Conservation (phyloP, 306 rosid species). For the Macrotyloma uniflorum region DNA sequence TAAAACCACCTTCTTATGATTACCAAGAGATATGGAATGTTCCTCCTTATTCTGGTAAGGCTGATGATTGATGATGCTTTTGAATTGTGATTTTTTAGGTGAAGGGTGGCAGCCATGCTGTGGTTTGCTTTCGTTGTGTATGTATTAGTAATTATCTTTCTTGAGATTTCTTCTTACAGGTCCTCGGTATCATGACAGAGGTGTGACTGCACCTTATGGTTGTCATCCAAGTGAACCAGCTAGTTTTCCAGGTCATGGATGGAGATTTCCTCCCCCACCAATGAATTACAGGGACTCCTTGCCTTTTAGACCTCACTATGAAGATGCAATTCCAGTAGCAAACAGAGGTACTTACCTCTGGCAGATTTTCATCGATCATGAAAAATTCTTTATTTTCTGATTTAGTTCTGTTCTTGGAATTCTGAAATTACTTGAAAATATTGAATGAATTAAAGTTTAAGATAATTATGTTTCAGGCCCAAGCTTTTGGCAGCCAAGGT, state of each 20-base stretch:
- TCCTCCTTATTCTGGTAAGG: constrained; percentile 67
- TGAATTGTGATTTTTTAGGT: constrained; percentile 4
- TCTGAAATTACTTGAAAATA: neutral
- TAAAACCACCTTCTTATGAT: constrained; percentile 66
- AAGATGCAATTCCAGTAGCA: constrained; percentile 76
- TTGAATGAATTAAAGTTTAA: constrained; percentile 14
- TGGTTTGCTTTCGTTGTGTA: constrained; percentile 18
- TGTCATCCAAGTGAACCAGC: constrained; percentile 83
- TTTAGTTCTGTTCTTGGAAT: constrained; percentile 19
- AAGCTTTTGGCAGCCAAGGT: constrained; percentile 83
- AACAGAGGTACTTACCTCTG: constrained; percentile 61
- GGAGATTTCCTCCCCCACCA: constrained; percentile 78
- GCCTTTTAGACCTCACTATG: constrained; percentile 70
- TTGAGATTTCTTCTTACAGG: constrained; percentile 48
- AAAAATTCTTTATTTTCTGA: neutral
- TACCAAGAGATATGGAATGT: constrained; percentile 68
- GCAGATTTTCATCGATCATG: constrained; percentile 11
- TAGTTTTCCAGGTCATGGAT: constrained; percentile 68
- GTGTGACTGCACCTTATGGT: constrained; percentile 55
- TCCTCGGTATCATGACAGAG: constrained; percentile 68
- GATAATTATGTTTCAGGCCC: constrained; percentile 71
- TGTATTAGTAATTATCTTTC: constrained; percentile 29
- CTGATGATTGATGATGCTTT: constrained; percentile 20
- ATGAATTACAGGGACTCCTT: constrained; percentile 64
- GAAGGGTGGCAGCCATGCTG: constrained; percentile 5